Evolutionary conservation across 257 asterid genomes (phyloP).

Genomic region (Cordia subcordata): DNA sequence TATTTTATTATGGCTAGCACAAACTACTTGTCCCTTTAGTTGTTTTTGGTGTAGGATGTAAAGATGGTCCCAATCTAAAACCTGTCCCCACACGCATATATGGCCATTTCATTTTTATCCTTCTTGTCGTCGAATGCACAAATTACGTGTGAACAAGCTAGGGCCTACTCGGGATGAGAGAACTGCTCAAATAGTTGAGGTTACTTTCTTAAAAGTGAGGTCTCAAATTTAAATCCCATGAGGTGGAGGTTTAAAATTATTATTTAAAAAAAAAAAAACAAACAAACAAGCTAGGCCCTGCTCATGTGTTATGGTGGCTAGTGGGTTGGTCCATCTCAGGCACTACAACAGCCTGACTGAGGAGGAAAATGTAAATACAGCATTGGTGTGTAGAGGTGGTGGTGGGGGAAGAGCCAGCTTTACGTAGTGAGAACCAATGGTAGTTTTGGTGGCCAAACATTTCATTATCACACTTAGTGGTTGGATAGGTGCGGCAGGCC

Average conservation of each 20-base stretch:
- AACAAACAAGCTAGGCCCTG: not conserved
- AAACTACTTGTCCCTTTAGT: no score
- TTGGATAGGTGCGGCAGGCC: not conserved
- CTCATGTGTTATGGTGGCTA: not conserved
- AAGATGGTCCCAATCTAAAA: not conserved
- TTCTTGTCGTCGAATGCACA: no score
- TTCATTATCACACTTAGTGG: not conserved
- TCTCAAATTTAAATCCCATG: no score
- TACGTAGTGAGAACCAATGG: conserved; percentile 28
- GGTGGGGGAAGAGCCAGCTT: conserved; percentile 37
- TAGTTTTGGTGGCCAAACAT: conserved; percentile 16
- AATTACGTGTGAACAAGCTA: no score
- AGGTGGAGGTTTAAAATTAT: no score
- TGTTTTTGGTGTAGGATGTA: not conserved
- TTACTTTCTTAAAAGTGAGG: no score
- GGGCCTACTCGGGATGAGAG: no score
- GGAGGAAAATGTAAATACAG: not conserved
- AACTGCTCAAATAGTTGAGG: no score
- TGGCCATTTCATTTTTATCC: not conserved
- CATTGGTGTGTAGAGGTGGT: conserved; percentile 10
- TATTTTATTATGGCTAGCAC: no score
- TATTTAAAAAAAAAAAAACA: no score
- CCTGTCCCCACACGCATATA: not conserved
- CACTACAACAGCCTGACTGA: conserved; percentile 2
- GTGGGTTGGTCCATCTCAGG: conserved; percentile 1